Conservation (phyloP, 192 early-diverging fungal species). For the Pilobolus umbonatus region DNA sequence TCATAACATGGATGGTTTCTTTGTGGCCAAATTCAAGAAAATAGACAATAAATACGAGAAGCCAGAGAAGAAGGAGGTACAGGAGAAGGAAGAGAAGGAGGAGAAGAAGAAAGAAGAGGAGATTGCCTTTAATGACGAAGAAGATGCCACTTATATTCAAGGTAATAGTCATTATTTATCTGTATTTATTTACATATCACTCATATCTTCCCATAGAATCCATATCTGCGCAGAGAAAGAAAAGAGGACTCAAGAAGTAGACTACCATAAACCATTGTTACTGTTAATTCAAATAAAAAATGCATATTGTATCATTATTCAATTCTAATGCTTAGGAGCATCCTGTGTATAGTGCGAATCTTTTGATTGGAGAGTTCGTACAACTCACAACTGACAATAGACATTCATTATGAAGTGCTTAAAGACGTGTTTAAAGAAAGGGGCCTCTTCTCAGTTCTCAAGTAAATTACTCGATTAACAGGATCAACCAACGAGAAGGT, state of each 20-base stretch:
- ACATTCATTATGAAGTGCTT: too few species aligned
- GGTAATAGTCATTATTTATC: conserved; percentile 10
- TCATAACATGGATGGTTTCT: conserved; percentile 99
- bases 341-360: too few species aligned
- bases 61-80: conserved; percentile 35
- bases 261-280: too few species aligned
- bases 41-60: conserved; percentile 74
- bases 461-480: too few species aligned
- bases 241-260: conserved; percentile 15
- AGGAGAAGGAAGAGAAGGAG: conserved; percentile 26
- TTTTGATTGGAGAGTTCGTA: too few species aligned
- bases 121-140: conserved; percentile 55
- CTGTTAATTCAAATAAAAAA: too few species aligned
- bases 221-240: conserved; percentile 11
- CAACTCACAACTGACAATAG: too few species aligned
- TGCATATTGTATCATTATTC: too few species aligned
- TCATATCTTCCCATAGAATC: conserved; percentile 4
- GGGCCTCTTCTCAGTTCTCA: too few species aligned
- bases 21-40: conserved; percentile 97
- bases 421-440: too few species aligned
- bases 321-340: too few species aligned
- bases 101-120: conserved; percentile 35
- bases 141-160: conserved; percentile 54
- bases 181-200: neutral
- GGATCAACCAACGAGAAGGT: too few species aligned